These are phyloP conservation scores for Rhazya stricta DNA, from an alignment of 257 asterid genomes.

Conservation along the genomic window DNA sequence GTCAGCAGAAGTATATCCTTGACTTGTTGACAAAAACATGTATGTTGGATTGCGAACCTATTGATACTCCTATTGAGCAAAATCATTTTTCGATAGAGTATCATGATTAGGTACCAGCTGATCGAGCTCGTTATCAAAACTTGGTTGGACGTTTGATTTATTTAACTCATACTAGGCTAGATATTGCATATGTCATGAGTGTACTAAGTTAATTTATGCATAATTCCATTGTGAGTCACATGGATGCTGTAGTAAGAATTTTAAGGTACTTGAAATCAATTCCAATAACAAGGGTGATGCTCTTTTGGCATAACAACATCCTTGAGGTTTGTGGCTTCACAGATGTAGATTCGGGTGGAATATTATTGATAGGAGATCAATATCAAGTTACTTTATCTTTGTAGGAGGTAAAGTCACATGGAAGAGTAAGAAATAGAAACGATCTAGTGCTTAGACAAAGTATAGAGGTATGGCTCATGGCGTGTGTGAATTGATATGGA, in stretches of 20 bases:
- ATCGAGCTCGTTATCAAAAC: background rate
- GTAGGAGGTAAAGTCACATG: too few species aligned
- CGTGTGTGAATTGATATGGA: too few species aligned
- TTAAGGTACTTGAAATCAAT: background rate
- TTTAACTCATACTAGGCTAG: background rate
- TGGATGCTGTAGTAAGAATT: background rate
- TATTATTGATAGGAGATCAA: background rate
- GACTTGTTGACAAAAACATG: too few species aligned
- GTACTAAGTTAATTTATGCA: background rate
- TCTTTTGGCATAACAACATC: background rate
- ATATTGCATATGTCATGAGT: background rate
- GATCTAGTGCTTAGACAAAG: too few species aligned
- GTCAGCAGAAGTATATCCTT: too few species aligned
- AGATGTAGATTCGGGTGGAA: too few species aligned
- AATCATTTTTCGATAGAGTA: background rate
- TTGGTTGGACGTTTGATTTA: background rate
- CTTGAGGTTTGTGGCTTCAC: too few species aligned
- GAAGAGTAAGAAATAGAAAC: too few species aligned
- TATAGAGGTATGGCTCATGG: too few species aligned
- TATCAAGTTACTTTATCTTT: too few species aligned
- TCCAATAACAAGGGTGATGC: background rate
- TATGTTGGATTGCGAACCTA: background rate
- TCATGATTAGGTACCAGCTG: background rate
- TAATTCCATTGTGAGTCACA: background rate
- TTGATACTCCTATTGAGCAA: background rate